These are phyloP conservation scores for Penicillium chermesinum DNA, from an alignment of 495 filamentous ascomycete species.

Conservation along the genomic window DNA sequence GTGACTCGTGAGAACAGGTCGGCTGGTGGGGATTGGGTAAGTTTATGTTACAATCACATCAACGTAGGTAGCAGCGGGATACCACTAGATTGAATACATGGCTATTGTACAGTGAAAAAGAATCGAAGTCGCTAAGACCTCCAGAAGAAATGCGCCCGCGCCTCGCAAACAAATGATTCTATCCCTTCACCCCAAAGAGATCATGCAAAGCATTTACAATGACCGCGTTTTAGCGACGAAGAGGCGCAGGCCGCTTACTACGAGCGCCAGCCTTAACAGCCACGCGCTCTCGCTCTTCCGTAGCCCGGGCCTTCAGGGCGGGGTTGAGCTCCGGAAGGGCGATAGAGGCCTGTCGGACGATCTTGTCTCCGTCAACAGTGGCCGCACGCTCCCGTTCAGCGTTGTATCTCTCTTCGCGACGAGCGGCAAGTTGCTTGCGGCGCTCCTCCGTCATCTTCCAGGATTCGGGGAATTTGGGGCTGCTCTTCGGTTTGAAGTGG, in stretches of 20 bases:
- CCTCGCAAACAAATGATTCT: conserved; percentile 34
- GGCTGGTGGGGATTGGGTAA: too few species aligned
- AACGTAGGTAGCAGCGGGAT: conserved; percentile 17
- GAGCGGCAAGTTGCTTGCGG: conserved; percentile 55
- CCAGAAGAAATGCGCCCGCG: conserved; percentile 34
- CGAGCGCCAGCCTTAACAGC: conserved; percentile 30
- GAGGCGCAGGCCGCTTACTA: conserved; percentile 22
- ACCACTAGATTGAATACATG: conserved; percentile 26
- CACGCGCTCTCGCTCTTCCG: conserved; percentile 37
- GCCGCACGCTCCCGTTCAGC: conserved; percentile 20
- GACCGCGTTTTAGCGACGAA: conserved; percentile 19
- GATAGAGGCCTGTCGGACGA: conserved; percentile 31
- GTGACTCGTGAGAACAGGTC: too few species aligned
- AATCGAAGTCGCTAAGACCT: conserved; percentile 26
- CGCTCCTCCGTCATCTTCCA: conserved; percentile 76
- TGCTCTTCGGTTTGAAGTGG: conserved; percentile 68
- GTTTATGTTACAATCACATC: too few species aligned
- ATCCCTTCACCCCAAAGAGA: conserved; percentile 22
- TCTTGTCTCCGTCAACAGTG: conserved; percentile 36
- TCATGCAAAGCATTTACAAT: conserved; percentile 25
- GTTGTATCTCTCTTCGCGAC: conserved; percentile 42
- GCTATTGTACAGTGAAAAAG: conserved; percentile 40
- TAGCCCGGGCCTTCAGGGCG: conserved; percentile 25
- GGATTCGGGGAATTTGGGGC: conserved; percentile 66
- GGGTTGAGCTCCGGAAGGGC: conserved; percentile 35